Conservation (phyloP, 805 yeast species). For the Wickerhamomyces canadensis region DNA sequence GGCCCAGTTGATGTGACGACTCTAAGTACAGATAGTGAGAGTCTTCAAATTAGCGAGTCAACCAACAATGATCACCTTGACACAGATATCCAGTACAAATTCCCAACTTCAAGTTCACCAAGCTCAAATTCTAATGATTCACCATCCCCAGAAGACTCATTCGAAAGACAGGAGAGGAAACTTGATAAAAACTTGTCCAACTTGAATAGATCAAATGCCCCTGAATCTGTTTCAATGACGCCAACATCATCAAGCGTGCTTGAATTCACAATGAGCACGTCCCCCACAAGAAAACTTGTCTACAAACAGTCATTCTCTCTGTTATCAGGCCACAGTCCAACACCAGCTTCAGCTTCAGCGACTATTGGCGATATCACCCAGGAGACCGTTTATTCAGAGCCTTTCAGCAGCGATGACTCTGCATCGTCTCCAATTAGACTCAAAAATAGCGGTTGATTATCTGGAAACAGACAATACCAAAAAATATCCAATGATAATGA, state of each 20-base stretch:
- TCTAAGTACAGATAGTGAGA: background rate
- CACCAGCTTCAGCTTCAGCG: slow-evolving; percentile 4
- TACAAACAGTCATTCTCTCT: slow-evolving; percentile 15
- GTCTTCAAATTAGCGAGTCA: background rate
- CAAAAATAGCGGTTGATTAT: background rate
- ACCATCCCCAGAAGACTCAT: slow-evolving; percentile 18
- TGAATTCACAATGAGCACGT: slow-evolving; percentile 5
- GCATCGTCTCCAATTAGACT: slow-evolving; percentile 4
- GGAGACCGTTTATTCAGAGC: slow-evolving; percentile 21
- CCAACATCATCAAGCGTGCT: slow-evolving; percentile 1
- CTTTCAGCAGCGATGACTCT: slow-evolving; percentile 9
- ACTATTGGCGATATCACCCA: slow-evolving; percentile 19
- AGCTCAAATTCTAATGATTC: background rate
- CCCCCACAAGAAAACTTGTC: slow-evolving; percentile 14
- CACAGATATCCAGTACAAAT: too few species aligned
- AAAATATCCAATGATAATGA: background rate
- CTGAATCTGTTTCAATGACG: background rate
- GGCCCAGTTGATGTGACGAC: background rate
- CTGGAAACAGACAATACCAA: background rate
- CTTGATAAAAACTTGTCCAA: slow-evolving; percentile 10
- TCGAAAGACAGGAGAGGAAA: slow-evolving; percentile 16
- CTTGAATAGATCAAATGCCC: slow-evolving; percentile 1
- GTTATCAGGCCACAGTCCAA: slow-evolving; percentile 5
- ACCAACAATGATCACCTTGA: too few species aligned
- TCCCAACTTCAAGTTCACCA: background rate